Base-by-base conservation (phyloP, 768 basidiomycete genomes). In the Tricholoma sp. region DNA sequence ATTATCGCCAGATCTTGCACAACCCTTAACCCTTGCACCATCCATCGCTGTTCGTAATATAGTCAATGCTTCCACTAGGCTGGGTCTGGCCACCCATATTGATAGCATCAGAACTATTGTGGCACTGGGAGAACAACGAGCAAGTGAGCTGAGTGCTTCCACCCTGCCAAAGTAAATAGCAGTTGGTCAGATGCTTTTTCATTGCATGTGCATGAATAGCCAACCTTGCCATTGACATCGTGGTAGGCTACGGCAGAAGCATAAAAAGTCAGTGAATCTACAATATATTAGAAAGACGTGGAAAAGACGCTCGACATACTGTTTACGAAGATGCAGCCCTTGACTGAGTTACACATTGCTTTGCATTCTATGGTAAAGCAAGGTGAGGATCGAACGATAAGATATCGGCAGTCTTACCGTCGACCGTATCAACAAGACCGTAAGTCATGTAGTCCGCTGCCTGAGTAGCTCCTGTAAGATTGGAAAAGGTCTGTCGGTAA, bases 181-280 rank as follows among this genome's bases (percentile, higher is more conserved):
- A 20, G 45, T 57, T 47, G 58, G 57, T 45, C 48, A 34, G 37
- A 54, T 6, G 39, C 17, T 53, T 10, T 17, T 11, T 29, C 5
- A 18, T 17, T 12, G 50, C 7, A 48, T 48, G 51, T 6, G 31
- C 50, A 32, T 28, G 18, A 5, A 32, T 24, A 24, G 24, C 1
- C 41, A 52, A 70, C 74, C 68, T 77, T 78, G 52, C 73, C 78
- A 61, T 78, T 75, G 57, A 77, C 74, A 58, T 79, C 78, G 61
- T 77, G 71, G 58, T 77, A 79, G 34, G 66, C 77, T 77, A 29
- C 20, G 31, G 6, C 44, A 34, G 52, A 50, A 28, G 50, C 10
- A n/a, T 32, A 17, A 17, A 17, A 20, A 9, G 47, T 49, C n/a
- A 49, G 47, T 49, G 15, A 15, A 52, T 47, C 15, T 33, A 52